These are phyloP conservation scores for Aspergillus spinulosporus DNA, from an alignment of 2,329 filamentous ascomycete species.

Conservation along the genomic window DNA sequence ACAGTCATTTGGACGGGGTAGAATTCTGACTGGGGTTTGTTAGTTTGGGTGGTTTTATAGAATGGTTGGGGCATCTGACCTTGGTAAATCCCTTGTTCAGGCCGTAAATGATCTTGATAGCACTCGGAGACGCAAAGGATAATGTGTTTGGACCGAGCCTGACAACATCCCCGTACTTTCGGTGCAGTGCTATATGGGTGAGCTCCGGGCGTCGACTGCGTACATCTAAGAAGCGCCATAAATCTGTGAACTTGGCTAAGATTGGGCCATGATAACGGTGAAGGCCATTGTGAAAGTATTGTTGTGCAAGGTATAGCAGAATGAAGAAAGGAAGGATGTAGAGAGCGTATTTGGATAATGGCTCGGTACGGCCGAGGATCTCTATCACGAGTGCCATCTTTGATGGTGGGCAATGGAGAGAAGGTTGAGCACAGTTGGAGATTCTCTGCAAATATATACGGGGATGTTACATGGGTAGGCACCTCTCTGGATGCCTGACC, in stretches of 20 bases:
- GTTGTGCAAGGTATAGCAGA: background rate
- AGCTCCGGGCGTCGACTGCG: slow-evolving; percentile 64
- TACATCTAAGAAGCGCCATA: slow-evolving; percentile 74
- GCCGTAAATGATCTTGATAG: slow-evolving; percentile 76
- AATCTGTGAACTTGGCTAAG: slow-evolving; percentile 67
- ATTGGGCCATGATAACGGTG: slow-evolving; percentile 62
- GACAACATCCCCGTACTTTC: slow-evolving; percentile 71
- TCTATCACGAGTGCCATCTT: slow-evolving; percentile 11
- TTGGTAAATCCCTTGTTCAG: slow-evolving; percentile 79
- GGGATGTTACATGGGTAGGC: background rate
- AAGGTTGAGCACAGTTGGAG: background rate
- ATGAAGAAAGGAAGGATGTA: slow-evolving; percentile 8
- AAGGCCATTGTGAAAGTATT: slow-evolving; percentile 13
- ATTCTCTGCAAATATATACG: background rate
- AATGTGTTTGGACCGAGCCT: slow-evolving; percentile 70
- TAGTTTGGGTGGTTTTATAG: background rate
- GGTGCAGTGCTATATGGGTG: slow-evolving; percentile 68
- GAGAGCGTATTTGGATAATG: slow-evolving; percentile 5
- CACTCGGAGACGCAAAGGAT: slow-evolving; percentile 71
- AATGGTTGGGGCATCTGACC: slow-evolving; percentile 45
- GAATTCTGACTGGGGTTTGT: slow-evolving; percentile 60
- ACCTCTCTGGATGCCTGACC: background rate
- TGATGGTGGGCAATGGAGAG: background rate
- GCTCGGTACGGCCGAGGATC: background rate
- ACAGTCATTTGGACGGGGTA: slow-evolving; percentile 77